Conservation (phyloP, 805 yeast species). For the Nakazawaea ambrosiae region DNA sequence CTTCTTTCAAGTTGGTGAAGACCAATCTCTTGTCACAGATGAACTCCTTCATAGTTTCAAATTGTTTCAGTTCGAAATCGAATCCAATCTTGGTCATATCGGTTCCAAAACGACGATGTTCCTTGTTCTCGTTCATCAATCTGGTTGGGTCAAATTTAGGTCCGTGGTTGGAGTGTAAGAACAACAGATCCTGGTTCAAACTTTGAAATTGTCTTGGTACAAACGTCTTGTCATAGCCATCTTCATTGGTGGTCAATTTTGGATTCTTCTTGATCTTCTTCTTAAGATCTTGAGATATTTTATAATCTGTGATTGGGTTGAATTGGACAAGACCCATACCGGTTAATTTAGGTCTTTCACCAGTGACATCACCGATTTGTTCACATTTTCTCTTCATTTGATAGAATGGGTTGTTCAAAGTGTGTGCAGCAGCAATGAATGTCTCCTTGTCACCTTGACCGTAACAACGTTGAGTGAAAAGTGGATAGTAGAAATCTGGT, state of each 20-base stretch:
- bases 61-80: slow-evolving; percentile 23
- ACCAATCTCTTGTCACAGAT: slow-evolving; percentile 16
- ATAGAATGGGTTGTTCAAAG: slow-evolving; percentile 38
- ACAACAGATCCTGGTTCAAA: slow-evolving; percentile 8
- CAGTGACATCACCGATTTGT: slow-evolving; percentile 35
- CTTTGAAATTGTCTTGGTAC: slow-evolving; percentile 9
- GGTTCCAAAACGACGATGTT: slow-evolving; percentile 9
- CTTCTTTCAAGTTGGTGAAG: slow-evolving; percentile 9
- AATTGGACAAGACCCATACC: slow-evolving; percentile 11
- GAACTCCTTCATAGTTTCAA: slow-evolving; percentile 20
- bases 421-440: slow-evolving; percentile 61
- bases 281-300: slow-evolving; percentile 5
- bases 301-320: slow-evolving; percentile 7
- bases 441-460: slow-evolving; percentile 84
- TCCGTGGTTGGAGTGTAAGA: slow-evolving; percentile 11
- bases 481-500: slow-evolving; percentile 58
- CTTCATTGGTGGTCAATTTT: slow-evolving; percentile 8
- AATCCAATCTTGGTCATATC: slow-evolving; percentile 13
- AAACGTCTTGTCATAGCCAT: slow-evolving; percentile 9
- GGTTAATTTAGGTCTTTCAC: slow-evolving; percentile 19
- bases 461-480: slow-evolving; percentile 64
- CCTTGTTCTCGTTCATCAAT: slow-evolving; percentile 8
- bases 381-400: slow-evolving; percentile 50
- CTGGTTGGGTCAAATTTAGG: slow-evolving; percentile 9
- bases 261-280: slow-evolving; percentile 5